phyloP scores from a whole-genome alignment of 75 land plant species.

The Pinus taeda region DNA sequence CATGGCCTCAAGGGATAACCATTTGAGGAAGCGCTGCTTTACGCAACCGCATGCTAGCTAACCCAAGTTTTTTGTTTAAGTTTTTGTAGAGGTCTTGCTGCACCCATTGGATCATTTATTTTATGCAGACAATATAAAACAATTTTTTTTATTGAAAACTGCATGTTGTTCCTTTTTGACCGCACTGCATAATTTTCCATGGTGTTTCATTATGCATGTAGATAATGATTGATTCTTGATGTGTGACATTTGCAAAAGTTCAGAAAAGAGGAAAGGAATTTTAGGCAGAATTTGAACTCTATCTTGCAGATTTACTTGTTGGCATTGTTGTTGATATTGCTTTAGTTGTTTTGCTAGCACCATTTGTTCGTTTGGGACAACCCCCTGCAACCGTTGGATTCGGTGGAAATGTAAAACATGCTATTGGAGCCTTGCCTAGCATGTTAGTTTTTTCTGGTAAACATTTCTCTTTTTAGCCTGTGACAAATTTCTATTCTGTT shows the following conservation, averaged over 20 bases:
- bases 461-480: neutral
- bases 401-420: slow-evolving; percentile 41
- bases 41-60: slow-evolving; percentile 90
- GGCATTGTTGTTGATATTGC: slow-evolving; percentile 87
- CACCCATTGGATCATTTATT: too few relatives aligned
- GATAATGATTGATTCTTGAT: slow-evolving; percentile 93
- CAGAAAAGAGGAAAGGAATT: slow-evolving; percentile 97
- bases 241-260: slow-evolving; percentile 98
- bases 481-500: too few relatives aligned
- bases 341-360: slow-evolving; percentile 88
- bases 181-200: too few relatives aligned
- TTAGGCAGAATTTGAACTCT: slow-evolving; percentile 96
- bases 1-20: slow-evolving; percentile 58
- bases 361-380: slow-evolving; percentile 82
- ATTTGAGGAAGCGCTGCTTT: slow-evolving; percentile 58
- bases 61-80: slow-evolving; percentile 89
- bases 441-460: slow-evolving; percentile 37
- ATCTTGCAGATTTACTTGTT: slow-evolving; percentile 86
- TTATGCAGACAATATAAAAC: too few relatives aligned
- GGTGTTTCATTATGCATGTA: slow-evolving; percentile 16
- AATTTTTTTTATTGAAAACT: too few relatives aligned
- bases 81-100: slow-evolving; percentile 78
- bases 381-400: slow-evolving; percentile 47
- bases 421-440: slow-evolving; percentile 84
- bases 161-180: too few relatives aligned